Conservation (phyloP, 768 basidiomycete genomes). For the Chalciporus pseudorubinellus region DNA sequence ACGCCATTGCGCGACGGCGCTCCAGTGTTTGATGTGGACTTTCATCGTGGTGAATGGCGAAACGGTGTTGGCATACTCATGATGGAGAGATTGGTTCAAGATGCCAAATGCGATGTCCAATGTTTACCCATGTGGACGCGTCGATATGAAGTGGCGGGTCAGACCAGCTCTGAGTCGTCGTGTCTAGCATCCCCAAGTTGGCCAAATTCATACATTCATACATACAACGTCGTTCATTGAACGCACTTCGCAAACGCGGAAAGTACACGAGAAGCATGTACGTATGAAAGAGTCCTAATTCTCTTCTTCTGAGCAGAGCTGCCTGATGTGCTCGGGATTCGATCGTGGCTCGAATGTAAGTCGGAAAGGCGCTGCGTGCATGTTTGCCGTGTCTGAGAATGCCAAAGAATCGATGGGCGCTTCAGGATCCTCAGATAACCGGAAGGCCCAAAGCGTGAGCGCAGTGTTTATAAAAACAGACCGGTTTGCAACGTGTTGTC, state of each 20-base stretch:
- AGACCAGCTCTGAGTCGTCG: too few relatives aligned
- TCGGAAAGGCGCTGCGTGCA: neutral
- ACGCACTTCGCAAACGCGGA: too few relatives aligned
- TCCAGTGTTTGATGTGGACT: conserved; percentile 80
- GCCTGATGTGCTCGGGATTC: neutral
- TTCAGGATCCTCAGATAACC: conserved; percentile 42
- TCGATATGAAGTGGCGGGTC: too few relatives aligned
- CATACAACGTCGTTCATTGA: too few relatives aligned
- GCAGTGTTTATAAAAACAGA: conserved; percentile 62
- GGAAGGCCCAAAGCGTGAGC: conserved; percentile 59
- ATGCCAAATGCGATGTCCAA: neutral
- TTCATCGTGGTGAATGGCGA: conserved; percentile 53
- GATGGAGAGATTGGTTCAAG: neutral
- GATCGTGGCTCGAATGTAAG: neutral
- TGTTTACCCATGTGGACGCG: conserved; percentile 11
- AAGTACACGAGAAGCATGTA: neutral
- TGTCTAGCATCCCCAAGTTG: too few relatives aligned
- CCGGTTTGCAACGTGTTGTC: conserved; percentile 40
- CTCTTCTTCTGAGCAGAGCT: neutral
- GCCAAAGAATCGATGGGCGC: conserved; percentile 28
- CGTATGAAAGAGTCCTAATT: neutral
- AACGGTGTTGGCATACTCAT: neutral
- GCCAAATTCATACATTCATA: too few relatives aligned
- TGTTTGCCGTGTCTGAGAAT: neutral
- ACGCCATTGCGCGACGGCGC: conserved; percentile 86